Percentiles rank a stretch among this genome's conserved stretches.
phyloP scores from a whole-genome alignment of 345 rosid species.

The Hibiscus mutabilis region DNA sequence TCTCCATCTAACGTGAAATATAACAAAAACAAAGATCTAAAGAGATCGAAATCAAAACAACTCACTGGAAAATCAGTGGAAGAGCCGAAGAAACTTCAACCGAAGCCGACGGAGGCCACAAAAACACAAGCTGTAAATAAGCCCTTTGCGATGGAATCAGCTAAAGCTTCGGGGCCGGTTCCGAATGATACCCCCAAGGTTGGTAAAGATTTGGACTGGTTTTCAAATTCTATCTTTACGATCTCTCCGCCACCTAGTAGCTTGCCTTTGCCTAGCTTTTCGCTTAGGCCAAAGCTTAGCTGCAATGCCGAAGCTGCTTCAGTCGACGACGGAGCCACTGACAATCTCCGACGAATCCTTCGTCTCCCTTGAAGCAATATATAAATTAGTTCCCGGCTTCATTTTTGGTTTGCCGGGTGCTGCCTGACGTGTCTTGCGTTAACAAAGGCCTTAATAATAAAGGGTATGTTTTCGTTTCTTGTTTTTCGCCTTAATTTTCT shows the following conservation, averaged over 20 bases:
- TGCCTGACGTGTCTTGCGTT: background rate
- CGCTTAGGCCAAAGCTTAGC: constrained; percentile 46
- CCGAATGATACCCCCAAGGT: constrained; percentile 37
- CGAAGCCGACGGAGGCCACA: background rate
- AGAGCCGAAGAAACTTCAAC: constrained; percentile 6
- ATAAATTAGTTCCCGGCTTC: constrained; percentile 1
- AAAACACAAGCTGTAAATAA: background rate
- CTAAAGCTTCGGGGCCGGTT: constrained; percentile 30
- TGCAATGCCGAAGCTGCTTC: constrained; percentile 48
- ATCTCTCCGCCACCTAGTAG: constrained; percentile 69
- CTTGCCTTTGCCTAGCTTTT: constrained; percentile 67
- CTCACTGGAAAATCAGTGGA: constrained; percentile 3
- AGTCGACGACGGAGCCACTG: constrained; percentile 49
- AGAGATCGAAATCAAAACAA: constrained; percentile 30
- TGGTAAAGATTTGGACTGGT: constrained; percentile 16
- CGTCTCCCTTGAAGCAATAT: constrained; percentile 60
- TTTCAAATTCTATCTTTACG: constrained; percentile 30
- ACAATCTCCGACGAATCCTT: constrained; percentile 53
- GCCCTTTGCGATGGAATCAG: constrained; percentile 8
- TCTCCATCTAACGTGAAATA: constrained; percentile 16
- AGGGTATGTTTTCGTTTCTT: background rate
- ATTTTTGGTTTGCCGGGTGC: background rate
- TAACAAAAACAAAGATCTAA: constrained; percentile 25
- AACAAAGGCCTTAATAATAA: constrained; percentile 3
- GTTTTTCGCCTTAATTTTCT: background rate